phyloP scores from a whole-genome alignment of 106 monocot species.

The Dendrobium catenatum region DNA sequence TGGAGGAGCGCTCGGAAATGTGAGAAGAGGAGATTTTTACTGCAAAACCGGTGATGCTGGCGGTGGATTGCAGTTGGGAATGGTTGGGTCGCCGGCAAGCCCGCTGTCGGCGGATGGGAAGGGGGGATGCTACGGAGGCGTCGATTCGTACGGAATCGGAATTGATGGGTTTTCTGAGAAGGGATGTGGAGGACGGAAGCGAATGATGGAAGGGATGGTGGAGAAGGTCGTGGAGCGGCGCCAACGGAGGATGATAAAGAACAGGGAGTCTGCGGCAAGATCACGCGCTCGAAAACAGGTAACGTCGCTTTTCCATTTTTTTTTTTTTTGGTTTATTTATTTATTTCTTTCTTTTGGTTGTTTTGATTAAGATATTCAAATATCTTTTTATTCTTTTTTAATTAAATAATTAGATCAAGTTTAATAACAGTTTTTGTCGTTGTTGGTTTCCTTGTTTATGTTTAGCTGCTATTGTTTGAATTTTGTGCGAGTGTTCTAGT shows the following conservation, averaged over 20 bases:
- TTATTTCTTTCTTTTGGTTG: not conserved
- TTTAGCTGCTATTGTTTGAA: not conserved
- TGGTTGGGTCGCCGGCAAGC: slow-evolving; percentile 26
- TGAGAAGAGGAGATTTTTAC: not conserved
- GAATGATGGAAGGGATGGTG: slow-evolving; percentile 15
- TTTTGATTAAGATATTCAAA: too few relatives aligned
- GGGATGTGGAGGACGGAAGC: slow-evolving; percentile 14
- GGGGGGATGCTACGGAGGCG: slow-evolving; percentile 3
- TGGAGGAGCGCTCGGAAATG: slow-evolving; percentile 10
- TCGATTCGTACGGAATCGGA: not conserved
- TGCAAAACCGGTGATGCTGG: not conserved
- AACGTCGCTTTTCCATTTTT: not conserved
- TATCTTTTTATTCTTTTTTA: too few relatives aligned
- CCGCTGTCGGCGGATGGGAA: slow-evolving; percentile 29
- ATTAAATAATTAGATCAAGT: too few relatives aligned
- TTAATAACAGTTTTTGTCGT: too few relatives aligned
- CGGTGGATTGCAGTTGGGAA: not conserved
- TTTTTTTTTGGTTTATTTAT: not conserved
- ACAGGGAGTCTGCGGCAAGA: slow-evolving; percentile 64
- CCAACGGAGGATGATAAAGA: slow-evolving; percentile 68
- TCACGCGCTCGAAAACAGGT: slow-evolving; percentile 72
- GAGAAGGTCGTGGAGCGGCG: slow-evolving; percentile 59
- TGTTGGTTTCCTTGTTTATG: too few relatives aligned
- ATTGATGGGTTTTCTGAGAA: not conserved
- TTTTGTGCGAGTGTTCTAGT: not conserved